Percentiles rank a stretch among this genome's conserved stretches.
Evolutionary conservation across 208 protist genomes (phyloP).

Genomic region (Zelonia costaricensis): DNA sequence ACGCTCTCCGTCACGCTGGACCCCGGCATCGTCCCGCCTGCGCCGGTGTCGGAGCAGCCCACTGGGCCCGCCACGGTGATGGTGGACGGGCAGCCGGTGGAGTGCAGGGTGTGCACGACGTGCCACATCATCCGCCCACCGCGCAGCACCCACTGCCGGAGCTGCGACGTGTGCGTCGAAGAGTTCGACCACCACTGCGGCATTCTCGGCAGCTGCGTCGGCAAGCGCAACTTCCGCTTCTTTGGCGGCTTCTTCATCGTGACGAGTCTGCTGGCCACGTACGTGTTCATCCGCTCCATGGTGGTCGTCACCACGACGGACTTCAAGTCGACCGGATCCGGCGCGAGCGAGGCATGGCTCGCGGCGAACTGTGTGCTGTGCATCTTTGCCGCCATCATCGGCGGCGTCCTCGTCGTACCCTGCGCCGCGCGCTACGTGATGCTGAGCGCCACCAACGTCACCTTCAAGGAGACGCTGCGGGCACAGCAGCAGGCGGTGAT

Average conservation of each 20-base stretch:
- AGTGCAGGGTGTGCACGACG: conserved; percentile 76
- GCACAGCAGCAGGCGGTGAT: conserved; percentile 6
- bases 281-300: conserved; percentile 46
- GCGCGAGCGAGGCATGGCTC: conserved; percentile 14
- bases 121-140: conserved; percentile 81
- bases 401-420: conserved; percentile 33
- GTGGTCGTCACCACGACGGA: conserved; percentile 26
- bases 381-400: conserved; percentile 18
- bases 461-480: conserved; percentile 44
- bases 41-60: conserved; percentile 25
- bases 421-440: conserved; percentile 45
- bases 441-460: conserved; percentile 45
- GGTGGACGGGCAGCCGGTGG: conserved; percentile 41
- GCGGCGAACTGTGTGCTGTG: conserved; percentile 28
- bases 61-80: conserved; percentile 16
- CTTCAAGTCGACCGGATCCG: too few species aligned
- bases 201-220: conserved; percentile 79
- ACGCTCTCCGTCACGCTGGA: conserved; percentile 60
- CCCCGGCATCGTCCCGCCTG: conserved; percentile 71
- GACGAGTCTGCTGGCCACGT: conserved; percentile 39
- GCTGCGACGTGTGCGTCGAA: conserved; percentile 85
- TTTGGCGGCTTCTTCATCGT: conserved; percentile 79
- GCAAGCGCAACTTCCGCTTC: conserved; percentile 78
- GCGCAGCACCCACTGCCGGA: conserved; percentile 75
- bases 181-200: conserved; percentile 90